Conservation (phyloP, 257 asterid genomes). For the Plantago major region DNA sequence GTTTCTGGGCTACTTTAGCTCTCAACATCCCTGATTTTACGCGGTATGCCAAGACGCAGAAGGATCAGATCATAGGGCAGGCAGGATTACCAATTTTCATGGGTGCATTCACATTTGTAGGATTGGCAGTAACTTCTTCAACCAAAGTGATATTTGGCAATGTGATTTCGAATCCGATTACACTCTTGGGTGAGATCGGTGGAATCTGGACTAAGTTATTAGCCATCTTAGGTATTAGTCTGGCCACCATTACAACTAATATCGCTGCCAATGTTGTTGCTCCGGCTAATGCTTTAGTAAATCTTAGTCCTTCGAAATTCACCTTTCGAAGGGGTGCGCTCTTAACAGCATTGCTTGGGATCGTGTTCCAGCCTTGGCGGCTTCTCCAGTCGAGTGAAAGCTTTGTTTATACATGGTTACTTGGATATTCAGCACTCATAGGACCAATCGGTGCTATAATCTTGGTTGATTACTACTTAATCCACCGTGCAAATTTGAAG, state of each 20-base stretch:
- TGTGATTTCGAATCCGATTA: slow-evolving; percentile 68
- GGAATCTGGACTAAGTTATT: slow-evolving; percentile 60
- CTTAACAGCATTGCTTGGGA: slow-evolving; percentile 68
- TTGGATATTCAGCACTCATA: slow-evolving; percentile 77
- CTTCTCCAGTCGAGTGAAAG: slow-evolving; percentile 78
- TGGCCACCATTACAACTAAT: slow-evolving; percentile 78
- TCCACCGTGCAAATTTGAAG: slow-evolving; percentile 34
- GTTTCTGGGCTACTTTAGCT: slow-evolving; percentile 88
- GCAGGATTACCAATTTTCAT: slow-evolving; percentile 74
- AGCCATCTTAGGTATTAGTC: slow-evolving; percentile 69
- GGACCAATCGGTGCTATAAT: slow-evolving; percentile 79
- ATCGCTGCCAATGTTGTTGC: slow-evolving; percentile 96
- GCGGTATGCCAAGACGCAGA: slow-evolving; percentile 61
- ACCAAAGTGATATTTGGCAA: slow-evolving; percentile 67
- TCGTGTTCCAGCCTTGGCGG: slow-evolving; percentile 87
- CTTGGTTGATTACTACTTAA: slow-evolving; percentile 64
- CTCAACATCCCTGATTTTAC: slow-evolving; percentile 92
- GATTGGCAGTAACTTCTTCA: slow-evolving; percentile 90
- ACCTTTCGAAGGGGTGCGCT: slow-evolving; percentile 66
- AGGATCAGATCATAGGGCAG: slow-evolving; percentile 73
- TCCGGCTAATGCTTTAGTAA: slow-evolving; percentile 81
- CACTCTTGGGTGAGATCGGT: slow-evolving; percentile 65
- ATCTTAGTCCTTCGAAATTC: slow-evolving; percentile 68
- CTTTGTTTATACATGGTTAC: slow-evolving; percentile 87
- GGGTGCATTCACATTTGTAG: slow-evolving; percentile 88